These are phyloP conservation scores for Euphorbia pulcherrima DNA, from an alignment of 345 rosid species.

Conservation along the genomic window DNA sequence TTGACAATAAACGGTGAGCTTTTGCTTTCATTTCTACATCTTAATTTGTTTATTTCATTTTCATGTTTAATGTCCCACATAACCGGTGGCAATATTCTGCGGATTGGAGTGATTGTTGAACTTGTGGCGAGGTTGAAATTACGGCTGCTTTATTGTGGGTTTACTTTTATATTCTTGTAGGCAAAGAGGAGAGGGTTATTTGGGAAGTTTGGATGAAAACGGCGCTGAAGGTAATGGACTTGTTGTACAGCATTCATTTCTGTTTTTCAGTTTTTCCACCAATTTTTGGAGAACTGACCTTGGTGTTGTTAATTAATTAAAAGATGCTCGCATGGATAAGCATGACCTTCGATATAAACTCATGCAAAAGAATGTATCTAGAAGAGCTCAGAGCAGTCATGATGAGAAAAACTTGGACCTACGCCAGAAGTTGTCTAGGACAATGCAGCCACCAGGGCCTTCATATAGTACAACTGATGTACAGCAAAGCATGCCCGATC, in stretches of 20 bases:
- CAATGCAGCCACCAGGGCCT: slow-evolving; percentile 37
- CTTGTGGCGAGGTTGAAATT: background rate
- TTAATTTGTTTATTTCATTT: background rate
- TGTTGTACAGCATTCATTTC: slow-evolving; percentile 1
- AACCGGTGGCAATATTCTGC: background rate
- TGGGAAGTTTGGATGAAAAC: slow-evolving; percentile 34
- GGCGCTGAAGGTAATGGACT: slow-evolving; percentile 47
- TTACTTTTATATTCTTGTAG: slow-evolving; percentile 41
- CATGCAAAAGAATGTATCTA: slow-evolving; percentile 55
- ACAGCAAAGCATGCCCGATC: slow-evolving; percentile 41
- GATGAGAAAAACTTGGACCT: slow-evolving; percentile 53
- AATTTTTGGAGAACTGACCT: slow-evolving; percentile 36
- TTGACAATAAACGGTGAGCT: slow-evolving; percentile 55
- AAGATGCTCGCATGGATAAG: slow-evolving; percentile 59
- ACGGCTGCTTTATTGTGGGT: background rate
- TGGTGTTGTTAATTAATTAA: slow-evolving; percentile 25
- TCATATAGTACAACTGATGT: slow-evolving; percentile 26
- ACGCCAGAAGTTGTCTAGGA: slow-evolving; percentile 67
- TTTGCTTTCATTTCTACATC: slow-evolving; percentile 8
- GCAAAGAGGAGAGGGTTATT: slow-evolving; percentile 50
- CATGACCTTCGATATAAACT: slow-evolving; percentile 82
- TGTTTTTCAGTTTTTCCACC: slow-evolving; percentile 21
- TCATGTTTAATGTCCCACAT: background rate
- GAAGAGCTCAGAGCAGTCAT: slow-evolving; percentile 44
- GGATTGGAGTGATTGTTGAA: background rate